Evolutionary conservation across 2,329 filamentous ascomycete genomes (phyloP).

Genomic region (Septoria petroselini): DNA sequence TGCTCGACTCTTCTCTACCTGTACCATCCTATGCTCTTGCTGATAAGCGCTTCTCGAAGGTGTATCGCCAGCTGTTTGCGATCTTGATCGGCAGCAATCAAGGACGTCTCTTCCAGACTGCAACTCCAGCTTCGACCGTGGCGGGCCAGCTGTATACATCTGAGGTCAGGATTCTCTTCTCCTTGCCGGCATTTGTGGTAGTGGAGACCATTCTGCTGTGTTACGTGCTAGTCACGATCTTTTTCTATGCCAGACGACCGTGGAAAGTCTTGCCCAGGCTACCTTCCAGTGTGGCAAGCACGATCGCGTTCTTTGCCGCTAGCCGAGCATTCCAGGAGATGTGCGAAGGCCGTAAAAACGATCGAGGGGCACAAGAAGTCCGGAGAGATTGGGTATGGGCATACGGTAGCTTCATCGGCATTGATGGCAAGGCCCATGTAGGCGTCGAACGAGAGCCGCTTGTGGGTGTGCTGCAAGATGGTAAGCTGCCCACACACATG

Average conservation of each 20-base stretch:
- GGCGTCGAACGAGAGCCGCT: slow-evolving; percentile 54
- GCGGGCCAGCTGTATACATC: slow-evolving; percentile 22
- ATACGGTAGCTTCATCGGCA: slow-evolving; percentile 52
- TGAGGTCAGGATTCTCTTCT: slow-evolving; percentile 51
- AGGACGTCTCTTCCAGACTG: slow-evolving; percentile 39
- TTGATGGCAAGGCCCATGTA: slow-evolving; percentile 48
- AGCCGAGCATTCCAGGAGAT: slow-evolving; percentile 46
- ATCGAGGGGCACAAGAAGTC: not conserved
- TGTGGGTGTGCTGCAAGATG: too few relatives aligned
- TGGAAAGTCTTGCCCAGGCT: slow-evolving; percentile 50
- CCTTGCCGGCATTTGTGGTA: slow-evolving; percentile 47
- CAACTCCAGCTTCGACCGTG: not conserved
- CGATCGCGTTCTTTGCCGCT: slow-evolving; percentile 49
- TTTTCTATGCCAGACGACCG: slow-evolving; percentile 46
- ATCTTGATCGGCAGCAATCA: slow-evolving; percentile 46
- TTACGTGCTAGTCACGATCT: slow-evolving; percentile 45
- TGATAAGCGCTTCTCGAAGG: slow-evolving; percentile 27
- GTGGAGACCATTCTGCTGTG: slow-evolving; percentile 44
- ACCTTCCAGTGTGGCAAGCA: too few relatives aligned
- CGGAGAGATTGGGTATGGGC: slow-evolving; percentile 38
- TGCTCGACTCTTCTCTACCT: slow-evolving; percentile 41
- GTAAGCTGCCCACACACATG: too few relatives aligned
- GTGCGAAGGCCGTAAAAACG: slow-evolving; percentile 7
- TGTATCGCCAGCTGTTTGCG: slow-evolving; percentile 45
- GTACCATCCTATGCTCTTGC: too few relatives aligned